phyloP scores from a whole-genome alignment of 129 eudicot genomes.

The Artemisia annua region DNA sequence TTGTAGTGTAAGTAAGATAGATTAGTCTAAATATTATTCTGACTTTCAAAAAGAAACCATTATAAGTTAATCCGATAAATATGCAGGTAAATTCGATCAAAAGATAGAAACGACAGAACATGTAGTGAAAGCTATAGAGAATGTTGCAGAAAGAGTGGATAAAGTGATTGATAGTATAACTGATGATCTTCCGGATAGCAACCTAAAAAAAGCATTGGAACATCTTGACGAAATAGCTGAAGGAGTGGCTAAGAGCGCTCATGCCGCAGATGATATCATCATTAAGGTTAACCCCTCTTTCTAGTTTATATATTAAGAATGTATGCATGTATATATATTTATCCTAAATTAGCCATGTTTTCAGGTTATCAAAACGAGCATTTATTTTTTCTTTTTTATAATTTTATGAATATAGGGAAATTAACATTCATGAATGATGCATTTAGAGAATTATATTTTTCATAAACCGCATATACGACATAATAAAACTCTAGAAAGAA shows the following conservation, averaged over 20 bases:
- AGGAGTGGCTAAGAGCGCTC: conserved; percentile 36
- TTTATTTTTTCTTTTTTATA: background rate
- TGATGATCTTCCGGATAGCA: conserved; percentile 40
- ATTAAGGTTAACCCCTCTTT: conserved; percentile 21
- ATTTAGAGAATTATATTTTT: background rate
- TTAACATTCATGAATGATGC: background rate
- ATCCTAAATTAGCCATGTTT: too few relatives aligned
- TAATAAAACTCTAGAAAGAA: background rate
- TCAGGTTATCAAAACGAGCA: background rate
- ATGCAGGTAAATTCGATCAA: conserved; percentile 31
- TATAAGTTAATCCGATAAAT: background rate
- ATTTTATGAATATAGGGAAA: background rate
- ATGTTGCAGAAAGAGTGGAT: conserved; percentile 37
- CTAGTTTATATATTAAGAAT: background rate
- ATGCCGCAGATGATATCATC: conserved; percentile 35
- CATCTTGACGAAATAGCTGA: conserved; percentile 37
- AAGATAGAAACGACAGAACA: conserved; percentile 41
- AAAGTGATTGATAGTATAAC: conserved; percentile 40
- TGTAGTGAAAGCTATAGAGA: conserved; percentile 38
- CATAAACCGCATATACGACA: background rate
- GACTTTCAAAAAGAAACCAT: too few relatives aligned
- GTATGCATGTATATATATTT: background rate
- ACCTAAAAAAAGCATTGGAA: conserved; percentile 32
- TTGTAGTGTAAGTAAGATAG: too few relatives aligned
- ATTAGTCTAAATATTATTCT: too few relatives aligned